Percentiles rank a stretch among this genome's conserved stretches.
Conservation (phyloP, 2,329 filamentous ascomycete genomes). For the Westerdykella aurantiaca region DNA sequence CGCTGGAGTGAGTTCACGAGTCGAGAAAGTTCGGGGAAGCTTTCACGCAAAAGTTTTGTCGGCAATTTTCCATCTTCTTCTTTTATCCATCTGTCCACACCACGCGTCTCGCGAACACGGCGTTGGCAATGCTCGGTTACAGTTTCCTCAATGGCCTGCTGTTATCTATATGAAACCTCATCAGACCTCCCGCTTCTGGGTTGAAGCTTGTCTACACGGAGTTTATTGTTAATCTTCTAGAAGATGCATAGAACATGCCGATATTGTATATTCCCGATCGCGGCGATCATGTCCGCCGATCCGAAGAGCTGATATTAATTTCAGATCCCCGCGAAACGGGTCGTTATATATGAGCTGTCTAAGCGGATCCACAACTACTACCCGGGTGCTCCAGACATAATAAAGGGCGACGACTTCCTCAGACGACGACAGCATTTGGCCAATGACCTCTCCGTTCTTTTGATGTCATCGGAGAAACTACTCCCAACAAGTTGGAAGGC, state of each 20-base stretch:
- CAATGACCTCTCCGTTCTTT: not conserved
- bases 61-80: too few species aligned
- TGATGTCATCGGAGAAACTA: not conserved
- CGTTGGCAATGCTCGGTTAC: too few species aligned
- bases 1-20: too few species aligned
- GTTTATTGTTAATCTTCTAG: constrained; percentile 1
- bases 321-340: not conserved
- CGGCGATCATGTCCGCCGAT: constrained; percentile 6
- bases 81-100: too few species aligned
- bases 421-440: not conserved
- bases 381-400: not conserved
- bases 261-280: not conserved
- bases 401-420: not conserved
- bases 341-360: constrained; percentile 4
- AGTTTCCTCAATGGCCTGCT: too few species aligned
- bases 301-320: not conserved
- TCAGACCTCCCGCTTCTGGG: too few species aligned
- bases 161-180: too few species aligned
- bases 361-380: constrained; percentile 1
- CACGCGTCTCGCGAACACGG: too few species aligned
- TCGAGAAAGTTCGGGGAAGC: too few species aligned
- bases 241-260: constrained; percentile 3
- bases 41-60: too few species aligned
- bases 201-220: too few species aligned
- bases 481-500: not conserved